phyloP scores from a whole-genome alignment of 1,139 yeast species.

The Magnusiomyces suaveolens region DNA sequence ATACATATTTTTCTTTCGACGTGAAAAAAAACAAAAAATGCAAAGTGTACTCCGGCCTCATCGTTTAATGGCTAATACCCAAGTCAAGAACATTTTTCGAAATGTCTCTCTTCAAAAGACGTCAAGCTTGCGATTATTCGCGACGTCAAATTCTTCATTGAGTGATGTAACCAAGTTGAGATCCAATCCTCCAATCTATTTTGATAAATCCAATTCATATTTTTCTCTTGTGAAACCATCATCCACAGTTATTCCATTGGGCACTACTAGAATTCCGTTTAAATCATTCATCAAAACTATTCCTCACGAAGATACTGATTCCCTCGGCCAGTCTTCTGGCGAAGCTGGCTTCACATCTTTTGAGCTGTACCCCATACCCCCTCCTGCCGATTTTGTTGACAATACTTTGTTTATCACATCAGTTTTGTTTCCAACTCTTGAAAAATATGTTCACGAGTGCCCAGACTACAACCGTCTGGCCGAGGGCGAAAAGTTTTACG shows the following conservation, averaged over 20 bases:
- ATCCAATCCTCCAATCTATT: slow-evolving; percentile 5
- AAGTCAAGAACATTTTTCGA: not conserved
- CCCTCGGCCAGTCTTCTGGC: slow-evolving; percentile 20
- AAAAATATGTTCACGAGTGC: slow-evolving; percentile 37
- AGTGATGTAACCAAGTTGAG: slow-evolving; percentile 3
- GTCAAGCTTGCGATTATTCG: not conserved
- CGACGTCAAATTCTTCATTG: not conserved
- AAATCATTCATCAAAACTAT: slow-evolving; percentile 12
- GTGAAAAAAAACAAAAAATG: not conserved
- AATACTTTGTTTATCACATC: slow-evolving; percentile 20
- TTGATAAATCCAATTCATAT: slow-evolving; percentile 4
- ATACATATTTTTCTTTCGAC: not conserved
- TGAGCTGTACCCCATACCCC: slow-evolving; percentile 8
- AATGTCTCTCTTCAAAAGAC: not conserved
- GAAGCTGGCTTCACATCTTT: not conserved
- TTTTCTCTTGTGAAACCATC: slow-evolving; percentile 6
- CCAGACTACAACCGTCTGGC: slow-evolving; percentile 56
- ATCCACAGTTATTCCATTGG: slow-evolving; percentile 8
- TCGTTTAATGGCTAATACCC: not conserved
- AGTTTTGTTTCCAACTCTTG: slow-evolving; percentile 29
- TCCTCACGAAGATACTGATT: slow-evolving; percentile 15
- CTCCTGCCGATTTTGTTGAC: slow-evolving; percentile 8
- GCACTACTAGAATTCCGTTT: slow-evolving; percentile 2
- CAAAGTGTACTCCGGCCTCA: not conserved
- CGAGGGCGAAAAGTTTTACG: slow-evolving; percentile 39